Percentiles rank a stretch among this genome's conserved stretches.
Conservation (phyloP, 768 basidiomycete species). For the Leucosporidium yakuticum region DNA sequence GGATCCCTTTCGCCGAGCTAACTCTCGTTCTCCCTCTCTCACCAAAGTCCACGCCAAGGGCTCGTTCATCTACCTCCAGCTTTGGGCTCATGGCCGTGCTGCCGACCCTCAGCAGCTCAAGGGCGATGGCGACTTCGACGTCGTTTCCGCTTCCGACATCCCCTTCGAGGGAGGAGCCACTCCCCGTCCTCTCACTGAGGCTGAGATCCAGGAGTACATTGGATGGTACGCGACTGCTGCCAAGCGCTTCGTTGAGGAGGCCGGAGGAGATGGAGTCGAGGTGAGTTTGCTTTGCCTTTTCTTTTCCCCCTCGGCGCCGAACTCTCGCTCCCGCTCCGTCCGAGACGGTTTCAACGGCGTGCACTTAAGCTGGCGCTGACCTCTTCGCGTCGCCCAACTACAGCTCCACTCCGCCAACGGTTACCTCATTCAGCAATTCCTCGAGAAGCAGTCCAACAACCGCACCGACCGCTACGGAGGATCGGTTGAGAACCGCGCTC, state of each 20-base stretch:
- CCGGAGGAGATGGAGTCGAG: conserved; percentile 70
- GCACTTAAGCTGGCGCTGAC: background rate
- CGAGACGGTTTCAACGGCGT: too few relatives aligned
- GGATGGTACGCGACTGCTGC: conserved; percentile 53
- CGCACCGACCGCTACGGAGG: conserved; percentile 55
- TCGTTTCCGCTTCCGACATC: conserved; percentile 25
- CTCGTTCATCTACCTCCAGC: conserved; percentile 54
- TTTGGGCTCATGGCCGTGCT: conserved; percentile 55
- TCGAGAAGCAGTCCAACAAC: conserved; percentile 38
- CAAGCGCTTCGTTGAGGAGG: conserved; percentile 51
- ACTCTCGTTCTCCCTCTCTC: background rate
- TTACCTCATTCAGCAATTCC: conserved; percentile 31
- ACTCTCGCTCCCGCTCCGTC: background rate
- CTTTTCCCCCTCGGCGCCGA: too few relatives aligned
- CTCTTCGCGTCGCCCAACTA: background rate
- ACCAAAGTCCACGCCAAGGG: conserved; percentile 53
- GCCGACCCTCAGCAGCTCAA: conserved; percentile 36
- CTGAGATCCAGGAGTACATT: conserved; percentile 48
- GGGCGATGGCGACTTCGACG: conserved; percentile 9
- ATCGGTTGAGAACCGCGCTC: conserved; percentile 54
- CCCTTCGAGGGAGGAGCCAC: conserved; percentile 24
- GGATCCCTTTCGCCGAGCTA: background rate
- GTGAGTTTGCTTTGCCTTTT: conserved; percentile 28
- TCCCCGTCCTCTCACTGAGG: conserved; percentile 30
- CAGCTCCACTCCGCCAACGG: conserved; percentile 12